A percentile compares a stretch with the other conserved stretches of the same genome.
These are phyloP conservation scores for Crinitomyces ghanaensis DNA, from an alignment of 805 yeast species.

Conservation along the genomic window DNA sequence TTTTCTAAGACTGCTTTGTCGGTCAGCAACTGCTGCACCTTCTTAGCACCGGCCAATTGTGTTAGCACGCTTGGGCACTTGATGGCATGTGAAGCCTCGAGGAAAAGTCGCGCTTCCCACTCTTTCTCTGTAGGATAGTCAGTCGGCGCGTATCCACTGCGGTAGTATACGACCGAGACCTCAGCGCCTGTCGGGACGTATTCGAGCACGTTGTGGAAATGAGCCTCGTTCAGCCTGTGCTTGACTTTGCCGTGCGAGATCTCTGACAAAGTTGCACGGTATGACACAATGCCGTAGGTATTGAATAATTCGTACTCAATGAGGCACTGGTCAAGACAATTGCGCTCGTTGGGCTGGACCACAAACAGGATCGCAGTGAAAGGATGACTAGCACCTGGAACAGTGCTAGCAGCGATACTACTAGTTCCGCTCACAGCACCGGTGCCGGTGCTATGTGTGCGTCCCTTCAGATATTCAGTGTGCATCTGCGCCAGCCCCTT, in stretches of 20 bases:
- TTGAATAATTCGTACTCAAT: slow-evolving; percentile 60
- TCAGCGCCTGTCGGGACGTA: slow-evolving; percentile 50
- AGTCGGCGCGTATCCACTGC: slow-evolving; percentile 79
- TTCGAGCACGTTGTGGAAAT: slow-evolving; percentile 35
- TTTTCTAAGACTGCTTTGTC: slow-evolving; percentile 19
- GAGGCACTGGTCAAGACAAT: slow-evolving; percentile 83
- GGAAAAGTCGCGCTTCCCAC: slow-evolving; percentile 65
- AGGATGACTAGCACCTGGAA: background rate
- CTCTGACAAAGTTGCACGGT: slow-evolving; percentile 57
- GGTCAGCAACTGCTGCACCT: slow-evolving; percentile 82
- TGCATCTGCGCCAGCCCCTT: slow-evolving; percentile 61
- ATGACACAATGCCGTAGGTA: slow-evolving; percentile 45
- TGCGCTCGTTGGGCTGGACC: slow-evolving; percentile 77
- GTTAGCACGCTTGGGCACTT: slow-evolving; percentile 86
- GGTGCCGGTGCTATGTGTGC: slow-evolving; percentile 3
- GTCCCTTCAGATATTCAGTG: slow-evolving; percentile 32
- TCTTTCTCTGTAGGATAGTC: slow-evolving; percentile 58
- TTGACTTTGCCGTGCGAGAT: slow-evolving; percentile 20
- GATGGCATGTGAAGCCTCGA: slow-evolving; percentile 71
- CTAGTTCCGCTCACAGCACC: too few species aligned
- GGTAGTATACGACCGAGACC: slow-evolving; percentile 77
- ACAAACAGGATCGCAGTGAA: slow-evolving; percentile 51
- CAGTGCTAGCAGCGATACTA: too few species aligned
- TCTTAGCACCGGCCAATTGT: slow-evolving; percentile 88
- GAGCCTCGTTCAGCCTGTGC: background rate